Evolutionary conservation across 129 eudicot genomes (phyloP).

Genomic region (Erigeron canadensis): DNA sequence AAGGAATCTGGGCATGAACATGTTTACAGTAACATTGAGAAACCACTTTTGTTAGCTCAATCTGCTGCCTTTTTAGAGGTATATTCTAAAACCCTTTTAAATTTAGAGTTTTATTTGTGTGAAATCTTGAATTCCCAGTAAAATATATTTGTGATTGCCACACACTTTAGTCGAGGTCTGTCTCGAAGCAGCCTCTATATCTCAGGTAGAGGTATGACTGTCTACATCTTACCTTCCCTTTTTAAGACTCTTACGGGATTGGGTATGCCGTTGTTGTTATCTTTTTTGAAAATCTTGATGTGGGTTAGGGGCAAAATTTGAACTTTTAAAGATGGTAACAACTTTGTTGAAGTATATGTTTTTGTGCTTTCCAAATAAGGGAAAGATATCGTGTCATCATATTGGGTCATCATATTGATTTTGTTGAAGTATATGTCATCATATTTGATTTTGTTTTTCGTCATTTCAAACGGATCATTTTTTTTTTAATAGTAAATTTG

Average conservation of each 20-base stretch:
- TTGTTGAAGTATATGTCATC: too few relatives aligned
- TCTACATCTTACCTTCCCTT: too few relatives aligned
- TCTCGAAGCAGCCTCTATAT: too few relatives aligned
- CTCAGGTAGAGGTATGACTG: too few relatives aligned
- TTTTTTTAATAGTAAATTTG: constrained; percentile 3
- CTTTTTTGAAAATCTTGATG: neutral
- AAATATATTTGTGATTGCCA: neutral
- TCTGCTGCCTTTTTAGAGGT: constrained; percentile 96
- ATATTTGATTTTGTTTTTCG: neutral
- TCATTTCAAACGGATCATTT: neutral
- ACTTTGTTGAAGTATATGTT: constrained; percentile 11
- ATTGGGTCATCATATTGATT: too few relatives aligned
- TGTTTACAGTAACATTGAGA: constrained; percentile 78
- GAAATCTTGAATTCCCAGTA: neutral
- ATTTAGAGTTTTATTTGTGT: neutral
- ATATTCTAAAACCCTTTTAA: constrained; percentile 15
- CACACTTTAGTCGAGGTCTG: too few relatives aligned
- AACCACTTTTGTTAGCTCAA: constrained; percentile 82
- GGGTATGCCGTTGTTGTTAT: too few relatives aligned
- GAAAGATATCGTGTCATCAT: neutral
- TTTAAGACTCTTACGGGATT: too few relatives aligned
- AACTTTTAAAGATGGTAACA: constrained; percentile 20
- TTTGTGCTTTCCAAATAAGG: constrained; percentile 15
- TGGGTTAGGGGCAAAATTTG: constrained; percentile 18
- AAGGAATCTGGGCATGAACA: constrained; percentile 64